phyloP scores from a whole-genome alignment of 2,329 filamentous ascomycete genomes.

The Cordyceps militaris region DNA sequence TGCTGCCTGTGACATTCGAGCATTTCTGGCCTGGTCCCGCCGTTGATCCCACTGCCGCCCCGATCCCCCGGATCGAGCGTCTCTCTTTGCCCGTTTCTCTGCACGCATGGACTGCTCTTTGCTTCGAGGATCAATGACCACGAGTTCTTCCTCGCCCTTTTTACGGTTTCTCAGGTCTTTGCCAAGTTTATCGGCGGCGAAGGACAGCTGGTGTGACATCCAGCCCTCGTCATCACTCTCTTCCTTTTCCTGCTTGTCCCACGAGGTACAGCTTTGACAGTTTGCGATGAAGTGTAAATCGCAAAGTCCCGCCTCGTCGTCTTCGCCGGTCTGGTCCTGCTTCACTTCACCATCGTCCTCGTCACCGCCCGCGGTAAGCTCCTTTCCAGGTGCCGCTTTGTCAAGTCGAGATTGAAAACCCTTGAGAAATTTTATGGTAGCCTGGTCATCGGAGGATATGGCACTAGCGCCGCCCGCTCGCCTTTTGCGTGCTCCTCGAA shows the following conservation, averaged over 20 bases:
- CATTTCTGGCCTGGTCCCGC: constrained; percentile 44
- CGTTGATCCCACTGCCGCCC: constrained; percentile 51
- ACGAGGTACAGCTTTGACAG: constrained; percentile 84
- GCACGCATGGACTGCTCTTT: constrained; percentile 67
- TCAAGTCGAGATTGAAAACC: constrained; percentile 76
- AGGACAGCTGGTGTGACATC: constrained; percentile 80
- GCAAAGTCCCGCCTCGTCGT: constrained; percentile 70
- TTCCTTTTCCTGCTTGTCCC: constrained; percentile 60
- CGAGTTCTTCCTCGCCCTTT: constrained; percentile 83
- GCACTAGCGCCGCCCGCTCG: constrained; percentile 48
- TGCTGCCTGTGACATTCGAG: constrained; percentile 46
- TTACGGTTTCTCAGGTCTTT: constrained; percentile 88
- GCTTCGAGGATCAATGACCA: constrained; percentile 88
- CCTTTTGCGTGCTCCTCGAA: constrained; percentile 59
- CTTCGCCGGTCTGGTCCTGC: constrained; percentile 30
- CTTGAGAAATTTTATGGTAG: constrained; percentile 63
- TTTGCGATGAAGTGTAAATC: constrained; percentile 94
- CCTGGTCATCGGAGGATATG: constrained; percentile 51
- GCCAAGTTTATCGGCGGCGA: constrained; percentile 81
- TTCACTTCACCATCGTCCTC: constrained; percentile 16
- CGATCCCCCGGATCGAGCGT: constrained; percentile 43
- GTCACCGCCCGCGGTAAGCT: constrained; percentile 22
- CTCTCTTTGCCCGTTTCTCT: constrained; percentile 53
- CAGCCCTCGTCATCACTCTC: constrained; percentile 63
- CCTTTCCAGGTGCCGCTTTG: constrained; percentile 36